Conservation (phyloP, 345 rosid genomes). For the Eutrema japonicum region DNA sequence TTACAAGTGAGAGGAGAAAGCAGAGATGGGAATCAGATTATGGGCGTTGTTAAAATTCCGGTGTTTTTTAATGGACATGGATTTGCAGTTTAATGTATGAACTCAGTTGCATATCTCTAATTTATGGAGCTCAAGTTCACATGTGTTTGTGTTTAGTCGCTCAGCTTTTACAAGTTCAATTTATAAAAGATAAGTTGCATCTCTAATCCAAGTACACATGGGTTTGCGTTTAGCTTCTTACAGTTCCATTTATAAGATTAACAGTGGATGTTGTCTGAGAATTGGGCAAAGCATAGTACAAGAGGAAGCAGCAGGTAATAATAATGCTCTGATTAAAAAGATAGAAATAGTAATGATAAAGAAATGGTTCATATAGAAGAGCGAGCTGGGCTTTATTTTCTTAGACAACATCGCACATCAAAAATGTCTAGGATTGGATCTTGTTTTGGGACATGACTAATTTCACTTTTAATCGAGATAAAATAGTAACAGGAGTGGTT, state of each 20-base stretch:
- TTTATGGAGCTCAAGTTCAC: conserved; percentile 19
- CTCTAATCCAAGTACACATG: conserved; percentile 2
- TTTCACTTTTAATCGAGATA: conserved; percentile 27
- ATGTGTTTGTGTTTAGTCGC: neutral
- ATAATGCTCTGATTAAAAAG: conserved; percentile 5
- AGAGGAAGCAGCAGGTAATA: conserved; percentile 13
- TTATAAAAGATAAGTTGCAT: conserved; percentile 33
- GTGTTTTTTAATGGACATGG: conserved; percentile 35
- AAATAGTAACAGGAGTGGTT: conserved; percentile 31
- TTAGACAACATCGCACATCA: neutral
- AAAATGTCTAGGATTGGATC: conserved; percentile 22
- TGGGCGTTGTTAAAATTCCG: conserved; percentile 28
- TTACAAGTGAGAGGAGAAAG: conserved; percentile 68
- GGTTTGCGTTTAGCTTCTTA: conserved; percentile 19
- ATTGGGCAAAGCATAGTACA: neutral
- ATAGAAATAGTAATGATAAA: neutral
- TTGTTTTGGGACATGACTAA: conserved; percentile 19
- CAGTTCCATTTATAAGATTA: neutral
- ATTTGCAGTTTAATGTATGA: conserved; percentile 40
- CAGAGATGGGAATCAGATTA: conserved; percentile 21
- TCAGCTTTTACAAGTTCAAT: conserved; percentile 15
- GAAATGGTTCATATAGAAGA: neutral
- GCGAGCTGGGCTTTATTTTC: neutral
- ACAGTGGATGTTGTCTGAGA: neutral
- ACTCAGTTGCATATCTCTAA: conserved; percentile 38